Base-by-base conservation (phyloP, 2,329 filamentous ascomycete genomes). In the Alternaria solani region DNA sequence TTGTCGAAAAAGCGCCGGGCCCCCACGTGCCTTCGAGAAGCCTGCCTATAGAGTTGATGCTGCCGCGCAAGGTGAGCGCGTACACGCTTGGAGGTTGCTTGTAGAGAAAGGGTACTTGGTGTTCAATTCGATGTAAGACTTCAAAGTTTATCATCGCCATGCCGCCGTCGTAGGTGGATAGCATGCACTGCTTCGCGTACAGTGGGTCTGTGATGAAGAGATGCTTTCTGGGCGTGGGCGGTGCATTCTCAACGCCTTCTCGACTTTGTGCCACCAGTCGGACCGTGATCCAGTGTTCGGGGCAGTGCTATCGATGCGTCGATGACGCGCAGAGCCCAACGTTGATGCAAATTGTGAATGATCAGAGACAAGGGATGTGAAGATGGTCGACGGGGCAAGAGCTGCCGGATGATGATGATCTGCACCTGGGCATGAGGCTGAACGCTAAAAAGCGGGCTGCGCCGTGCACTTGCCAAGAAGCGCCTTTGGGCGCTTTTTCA, bases 381-480 rank as follows among this genome's bases (percentile, higher is more conserved):
- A 26, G 36, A 51, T 47, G 32, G 23, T 26, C 30, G 34, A 49
- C 47, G 44, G 30, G 57, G 30, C 52, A 46, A 25, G 41, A 48
- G 49, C 26, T 28, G 55, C 55, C 44, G 38, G 41, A 58, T 59
- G 38, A 56, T 43, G 44, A 36, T 58, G 52, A 59, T 59, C 57
- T 46, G 48, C 57, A 49, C 30, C 20, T 49, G 46, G 46, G 46
- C 46, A 51, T 59, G 52, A 59, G 57, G 57, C 57, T 59, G 44
- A 59, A 54, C 18, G 52, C 57, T 44, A 49, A 41, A 56, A 41
- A 51, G 36, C 57, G 57, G 57, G 39, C 46, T 56, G 46, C 25
- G 44, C 52, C 57, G 57, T 56, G 57, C 57, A 18, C 46, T 58
- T 59, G 44, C 44, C 44, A 36, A 32, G 28, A 36, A 25, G 23